These are phyloP conservation scores for Rhododendron henanense DNA, from an alignment of 148 eudicot genomes.

Conservation along the genomic window DNA sequence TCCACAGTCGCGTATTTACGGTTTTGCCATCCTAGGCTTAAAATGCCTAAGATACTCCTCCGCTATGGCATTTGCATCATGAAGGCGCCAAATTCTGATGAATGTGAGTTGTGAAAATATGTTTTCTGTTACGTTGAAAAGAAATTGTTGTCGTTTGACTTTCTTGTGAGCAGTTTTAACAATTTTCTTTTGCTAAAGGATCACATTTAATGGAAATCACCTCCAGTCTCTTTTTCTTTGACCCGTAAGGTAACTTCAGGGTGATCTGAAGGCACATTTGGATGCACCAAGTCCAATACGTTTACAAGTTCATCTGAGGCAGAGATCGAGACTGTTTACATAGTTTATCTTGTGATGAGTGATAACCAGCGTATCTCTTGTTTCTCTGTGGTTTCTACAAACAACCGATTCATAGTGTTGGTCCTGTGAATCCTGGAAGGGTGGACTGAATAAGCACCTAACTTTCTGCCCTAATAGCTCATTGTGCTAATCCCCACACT, in stretches of 20 bases:
- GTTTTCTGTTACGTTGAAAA: not conserved
- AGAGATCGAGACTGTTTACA: not conserved
- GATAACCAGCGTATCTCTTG: not conserved
- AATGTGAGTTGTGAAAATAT: not conserved
- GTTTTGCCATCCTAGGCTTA: no score
- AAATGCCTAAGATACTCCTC: no score
- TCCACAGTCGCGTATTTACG: no score
- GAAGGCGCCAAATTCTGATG: no score
- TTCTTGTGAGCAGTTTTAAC: not conserved
- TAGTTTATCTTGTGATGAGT: not conserved
- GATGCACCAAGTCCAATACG: not conserved
- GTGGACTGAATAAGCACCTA: not conserved
- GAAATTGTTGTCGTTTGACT: not conserved
- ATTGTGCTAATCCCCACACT: not conserved
- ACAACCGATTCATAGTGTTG: not conserved
- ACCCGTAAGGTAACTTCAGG: not conserved
- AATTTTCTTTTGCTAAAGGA: not conserved
- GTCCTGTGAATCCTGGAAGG: not conserved
- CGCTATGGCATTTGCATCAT: no score
- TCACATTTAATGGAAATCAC: not conserved
- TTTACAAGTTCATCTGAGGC: not conserved
- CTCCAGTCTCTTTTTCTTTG: not conserved
- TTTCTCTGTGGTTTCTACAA: constrained; percentile 4
- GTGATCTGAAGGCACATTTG: not conserved
- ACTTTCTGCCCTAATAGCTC: not conserved